Conservation (phyloP, 78 protist genomes). For the Blattamonas nauphoetae region DNA sequence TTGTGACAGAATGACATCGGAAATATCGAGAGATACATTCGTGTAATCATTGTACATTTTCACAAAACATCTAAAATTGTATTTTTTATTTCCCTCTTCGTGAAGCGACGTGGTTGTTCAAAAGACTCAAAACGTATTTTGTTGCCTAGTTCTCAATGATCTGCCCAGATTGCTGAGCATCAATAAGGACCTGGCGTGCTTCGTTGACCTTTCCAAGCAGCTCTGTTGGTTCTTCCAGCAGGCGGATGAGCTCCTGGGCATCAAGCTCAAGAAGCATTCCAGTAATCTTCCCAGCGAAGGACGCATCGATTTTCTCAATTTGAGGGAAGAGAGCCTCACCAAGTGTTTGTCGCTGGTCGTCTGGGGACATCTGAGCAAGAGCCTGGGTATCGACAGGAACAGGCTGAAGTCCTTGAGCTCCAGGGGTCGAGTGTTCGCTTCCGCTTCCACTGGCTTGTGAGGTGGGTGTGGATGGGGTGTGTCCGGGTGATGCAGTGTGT, state of each 20-base stretch:
- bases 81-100: too few relatives aligned
- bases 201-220: neutral
- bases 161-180: neutral
- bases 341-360: neutral
- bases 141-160: neutral
- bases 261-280: conserved; percentile 15
- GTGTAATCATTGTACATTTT: too few relatives aligned
- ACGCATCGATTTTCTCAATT: neutral
- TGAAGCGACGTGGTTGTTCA: too few relatives aligned
- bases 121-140: too few relatives aligned
- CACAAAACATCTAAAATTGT: too few relatives aligned
- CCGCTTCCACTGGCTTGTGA: too few relatives aligned
- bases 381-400: neutral
- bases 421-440: too few relatives aligned
- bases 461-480: too few relatives aligned
- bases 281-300: neutral
- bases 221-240: neutral
- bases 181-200: neutral
- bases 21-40: too few relatives aligned
- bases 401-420: neutral
- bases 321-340: conserved; percentile 6
- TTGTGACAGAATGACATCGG: too few relatives aligned
- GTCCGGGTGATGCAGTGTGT: too few relatives aligned
- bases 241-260: neutral
- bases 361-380: neutral